Evolutionary conservation across 75 land plant genomes (phyloP), one percentile per base, ranked within the genome.

Genomic region (Ceratopteris richardii): DNA sequence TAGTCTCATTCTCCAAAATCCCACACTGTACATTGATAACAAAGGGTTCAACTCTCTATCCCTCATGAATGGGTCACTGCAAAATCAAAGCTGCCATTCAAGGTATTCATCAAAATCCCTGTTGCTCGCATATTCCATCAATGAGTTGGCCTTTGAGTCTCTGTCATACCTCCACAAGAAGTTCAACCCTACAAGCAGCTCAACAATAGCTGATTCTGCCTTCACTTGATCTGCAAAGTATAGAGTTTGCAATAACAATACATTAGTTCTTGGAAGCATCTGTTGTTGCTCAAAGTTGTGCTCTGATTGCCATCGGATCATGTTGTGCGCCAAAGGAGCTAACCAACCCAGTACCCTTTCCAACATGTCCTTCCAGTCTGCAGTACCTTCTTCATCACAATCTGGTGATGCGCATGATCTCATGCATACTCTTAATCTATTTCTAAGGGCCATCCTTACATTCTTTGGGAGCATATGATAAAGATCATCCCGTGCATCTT

Each of bases 231-330:
- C 70, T 27, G 87, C 87, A 75, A 54, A 79, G 57, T 73, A 66
- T 17, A 81, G 82, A 0, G 93, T 88, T 61, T 88, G 93, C 29
- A 88, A 63, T 22, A 88, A 65, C n/a, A 84, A 76, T 36, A 81
- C 70, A 60, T 76, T 78, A 11, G 88, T 64, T 62, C 66, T 51
- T 4, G 73, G 59, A 54, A 65, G 69, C 31, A 75, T 30, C 53
- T 65, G 51, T 54, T 80, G 83, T 71, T 80, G 72, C 67, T 88
- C 93, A 63, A 81, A 84, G 39, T 60, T 81, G 29, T 72, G 72
- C 71, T 84, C 93, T 1, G 87, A 80, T 22, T 88, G 93, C 93
- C 93, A 88, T 57, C 75, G 72, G 16, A 81, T 68, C 79, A 71
- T 88, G 74, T 84, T 81, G 41, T 88, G 93, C 25, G 93, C 88